A percentile compares a stretch with the other conserved stretches of the same genome.
These are phyloP conservation scores for Trametes polyzona DNA, from an alignment of 1,284 basidiomycete species.

Conservation along the genomic window DNA sequence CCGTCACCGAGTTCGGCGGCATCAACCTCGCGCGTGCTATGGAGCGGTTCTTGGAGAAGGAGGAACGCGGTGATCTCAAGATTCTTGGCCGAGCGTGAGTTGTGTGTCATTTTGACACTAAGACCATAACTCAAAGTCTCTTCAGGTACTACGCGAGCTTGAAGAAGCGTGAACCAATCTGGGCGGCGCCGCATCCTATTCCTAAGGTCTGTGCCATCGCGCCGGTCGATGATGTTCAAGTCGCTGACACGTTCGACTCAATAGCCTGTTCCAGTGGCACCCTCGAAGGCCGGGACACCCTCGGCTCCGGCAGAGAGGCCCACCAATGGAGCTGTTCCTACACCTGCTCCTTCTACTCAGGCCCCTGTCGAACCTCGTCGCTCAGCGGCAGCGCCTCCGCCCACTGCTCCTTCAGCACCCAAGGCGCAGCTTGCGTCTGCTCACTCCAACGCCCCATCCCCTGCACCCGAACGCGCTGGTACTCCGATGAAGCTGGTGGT, in stretches of 20 bases:
- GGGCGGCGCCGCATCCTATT: slow-evolving; percentile 46
- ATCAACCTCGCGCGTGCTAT: slow-evolving; percentile 65
- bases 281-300: slow-evolving; percentile 39
- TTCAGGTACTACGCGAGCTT: slow-evolving; percentile 69
- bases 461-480: slow-evolving; percentile 15
- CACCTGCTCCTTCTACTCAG: slow-evolving; percentile 16
- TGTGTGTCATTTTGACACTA: not conserved
- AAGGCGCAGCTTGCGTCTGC: slow-evolving; percentile 47
- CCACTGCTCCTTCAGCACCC: slow-evolving; percentile 55
- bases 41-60: slow-evolving; percentile 70
- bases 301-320: slow-evolving; percentile 43
- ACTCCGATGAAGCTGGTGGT: slow-evolving; percentile 58
- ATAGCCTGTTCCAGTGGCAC: slow-evolving; percentile 38
- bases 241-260: slow-evolving; percentile 37
- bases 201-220: slow-evolving; percentile 23
- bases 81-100: slow-evolving; percentile 78
- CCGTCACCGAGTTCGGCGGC: slow-evolving; percentile 57
- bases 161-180: slow-evolving; percentile 67
- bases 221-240: slow-evolving; percentile 4
- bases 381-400: slow-evolving; percentile 35
- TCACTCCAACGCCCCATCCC: slow-evolving; percentile 27
- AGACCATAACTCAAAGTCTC: no score
- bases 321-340: slow-evolving; percentile 42
- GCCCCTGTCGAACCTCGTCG: slow-evolving; percentile 37
- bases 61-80: slow-evolving; percentile 82